Conservation (phyloP, 345 rosid genomes). For the Sisymbrium altissimum region DNA sequence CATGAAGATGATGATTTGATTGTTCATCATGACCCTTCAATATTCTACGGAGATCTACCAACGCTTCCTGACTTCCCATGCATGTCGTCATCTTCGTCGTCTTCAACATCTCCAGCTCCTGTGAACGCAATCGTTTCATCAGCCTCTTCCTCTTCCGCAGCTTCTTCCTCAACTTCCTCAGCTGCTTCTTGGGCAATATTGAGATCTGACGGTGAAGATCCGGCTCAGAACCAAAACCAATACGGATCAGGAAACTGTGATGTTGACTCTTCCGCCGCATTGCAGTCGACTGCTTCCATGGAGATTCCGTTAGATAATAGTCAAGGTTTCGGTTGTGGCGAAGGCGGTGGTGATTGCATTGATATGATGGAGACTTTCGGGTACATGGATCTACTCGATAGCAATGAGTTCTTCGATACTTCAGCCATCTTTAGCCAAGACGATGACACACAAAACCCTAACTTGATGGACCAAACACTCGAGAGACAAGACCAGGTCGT, state of each 20-base stretch:
- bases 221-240: constrained; percentile 13
- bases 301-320: constrained; percentile 42
- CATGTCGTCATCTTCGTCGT: constrained; percentile 97
- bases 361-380: constrained; percentile 79
- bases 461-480: constrained; percentile 31
- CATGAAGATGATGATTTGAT: constrained; percentile 53
- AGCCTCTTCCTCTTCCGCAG: constrained; percentile 52
- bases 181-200: constrained; percentile 82
- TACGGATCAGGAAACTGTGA: constrained; percentile 27
- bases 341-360: constrained; percentile 45
- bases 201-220: constrained; percentile 59
- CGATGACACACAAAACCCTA: constrained; percentile 32
- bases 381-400: constrained; percentile 78
- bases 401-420: constrained; percentile 69
- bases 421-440: constrained; percentile 57
- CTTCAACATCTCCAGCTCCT: constrained; percentile 78
- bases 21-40: constrained; percentile 49
- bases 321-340: constrained; percentile 38
- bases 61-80: constrained; percentile 79
- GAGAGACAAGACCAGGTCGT: constrained; percentile 20
- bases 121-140: constrained; percentile 49
- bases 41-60: constrained; percentile 66
- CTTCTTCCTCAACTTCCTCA: constrained; percentile 57
- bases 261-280: constrained; percentile 33
- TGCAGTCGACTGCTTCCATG: constrained; percentile 81